These are phyloP conservation scores for Xerocomellus intermedius DNA, from an alignment of 768 basidiomycete species.

Conservation along the genomic window DNA sequence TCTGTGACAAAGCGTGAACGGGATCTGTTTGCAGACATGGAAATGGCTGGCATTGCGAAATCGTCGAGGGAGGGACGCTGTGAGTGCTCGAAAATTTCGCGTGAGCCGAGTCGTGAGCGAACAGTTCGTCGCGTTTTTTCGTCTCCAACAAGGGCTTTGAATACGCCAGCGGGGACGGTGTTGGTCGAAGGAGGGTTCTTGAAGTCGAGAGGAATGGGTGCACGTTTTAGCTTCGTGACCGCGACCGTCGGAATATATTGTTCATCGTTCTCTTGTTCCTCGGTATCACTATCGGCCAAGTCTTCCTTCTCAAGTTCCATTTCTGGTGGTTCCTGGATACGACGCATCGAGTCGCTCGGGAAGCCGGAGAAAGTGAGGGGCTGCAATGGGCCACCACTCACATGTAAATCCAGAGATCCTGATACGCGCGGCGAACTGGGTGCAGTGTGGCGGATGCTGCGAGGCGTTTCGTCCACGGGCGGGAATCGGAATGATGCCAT, in stretches of 20 bases:
- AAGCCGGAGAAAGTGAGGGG: constrained; percentile 71
- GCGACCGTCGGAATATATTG: constrained; percentile 13
- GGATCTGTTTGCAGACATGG: constrained; percentile 57
- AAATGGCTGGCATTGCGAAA: constrained; percentile 62
- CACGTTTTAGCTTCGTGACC: constrained; percentile 49
- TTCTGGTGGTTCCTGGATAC: constrained; percentile 8
- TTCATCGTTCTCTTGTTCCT: constrained; percentile 18
- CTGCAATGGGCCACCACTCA: constrained; percentile 25
- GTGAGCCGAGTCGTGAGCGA: constrained; percentile 74
- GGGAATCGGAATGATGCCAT: constrained; percentile 83
- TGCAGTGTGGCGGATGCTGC: constrained; percentile 46
- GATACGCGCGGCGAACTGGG: constrained; percentile 39
- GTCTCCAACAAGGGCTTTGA: constrained; percentile 73
- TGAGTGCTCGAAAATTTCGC: constrained; percentile 69
- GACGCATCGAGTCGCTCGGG: constrained; percentile 37
- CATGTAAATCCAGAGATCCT: constrained; percentile 22
- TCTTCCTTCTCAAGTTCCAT: constrained; percentile 11
- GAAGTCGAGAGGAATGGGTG: constrained; percentile 81
- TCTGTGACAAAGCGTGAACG: constrained; percentile 58
- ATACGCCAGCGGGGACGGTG: constrained; percentile 81
- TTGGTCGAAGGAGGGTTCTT: constrained; percentile 61
- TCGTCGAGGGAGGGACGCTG: constrained; percentile 78
- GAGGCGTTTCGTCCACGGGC: constrained; percentile 46
- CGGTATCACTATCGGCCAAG: neutral
- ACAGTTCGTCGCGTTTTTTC: constrained; percentile 68